Evolutionary conservation across 495 filamentous ascomycete species (phyloP), one percentile per base, ranked within the genome.

Genomic region (Paragyromitra xinjiangensis): DNA sequence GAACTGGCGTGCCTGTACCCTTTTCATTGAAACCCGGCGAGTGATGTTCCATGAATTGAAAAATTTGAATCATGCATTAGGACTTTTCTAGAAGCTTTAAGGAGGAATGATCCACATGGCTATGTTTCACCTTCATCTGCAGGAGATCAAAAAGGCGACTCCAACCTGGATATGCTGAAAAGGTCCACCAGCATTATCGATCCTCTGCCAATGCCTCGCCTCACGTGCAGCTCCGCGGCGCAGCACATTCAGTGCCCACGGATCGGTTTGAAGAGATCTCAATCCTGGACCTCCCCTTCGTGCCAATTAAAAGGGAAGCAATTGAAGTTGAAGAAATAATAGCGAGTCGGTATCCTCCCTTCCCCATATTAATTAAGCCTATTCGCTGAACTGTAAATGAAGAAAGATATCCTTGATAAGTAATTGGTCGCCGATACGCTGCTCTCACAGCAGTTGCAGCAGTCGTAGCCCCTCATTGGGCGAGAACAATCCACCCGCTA

Each of bases 21-120:
- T 63, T 63, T 50, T 29, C 22, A 45, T 37, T 65, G 14, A 51
- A 50, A 66, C 26, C 3, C 24, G 37, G 64, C 44, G 64, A 66
- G 64, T 66, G 64, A 66, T 66, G 64, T 66, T 34, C 42, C 26
- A 51, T 66, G 64, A 66, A 66, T 34, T 50, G 56, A 66, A 66
- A 26, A 24, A 22, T 44, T 42, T 24, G 39, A 44, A 24, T n/a
- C 34, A 63, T 63, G 34, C 58, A 62, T 40, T 22, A 40, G 34
- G 34, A 37, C 16, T n/a, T 29, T 42, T 24, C n/a, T 19, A 63
- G 34, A 39, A 51, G 42, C 64, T 11, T 26, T 24, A 50, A 9
- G 26, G 39, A 39, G 29, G 11, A 50, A 51, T 50, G 42, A 66
- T 51, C 37, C 14, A 2, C 59, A 63, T 63, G 7, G n/a, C n/a